A percentile compares a stretch with the other conserved stretches of the same genome.
phyloP scores from a whole-genome alignment of 371 early-diverging fungal genomes.

The Batrachochytrium dendrobatidis region DNA sequence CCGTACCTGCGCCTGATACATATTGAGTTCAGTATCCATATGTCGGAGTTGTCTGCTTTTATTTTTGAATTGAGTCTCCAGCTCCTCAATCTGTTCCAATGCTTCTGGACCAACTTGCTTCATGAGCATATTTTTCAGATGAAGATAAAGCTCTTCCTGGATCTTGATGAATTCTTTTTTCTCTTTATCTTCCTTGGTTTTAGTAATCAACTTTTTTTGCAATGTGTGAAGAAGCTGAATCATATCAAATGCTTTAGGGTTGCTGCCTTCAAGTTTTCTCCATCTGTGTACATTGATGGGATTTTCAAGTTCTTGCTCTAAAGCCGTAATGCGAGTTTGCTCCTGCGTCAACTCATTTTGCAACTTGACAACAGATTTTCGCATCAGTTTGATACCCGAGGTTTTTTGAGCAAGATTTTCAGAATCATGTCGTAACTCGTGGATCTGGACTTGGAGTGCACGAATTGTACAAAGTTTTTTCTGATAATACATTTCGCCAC shows the following conservation, averaged over 20 bases:
- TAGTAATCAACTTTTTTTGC: constrained; percentile 41
- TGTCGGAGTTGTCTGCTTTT: constrained; percentile 37
- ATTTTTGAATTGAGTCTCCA: constrained; percentile 37
- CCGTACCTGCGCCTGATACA: constrained; percentile 43
- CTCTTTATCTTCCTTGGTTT: constrained; percentile 36
- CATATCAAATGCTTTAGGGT: constrained; percentile 45
- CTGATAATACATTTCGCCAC: constrained; percentile 35
- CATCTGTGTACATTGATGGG: constrained; percentile 52
- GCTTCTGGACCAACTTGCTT: constrained; percentile 46
- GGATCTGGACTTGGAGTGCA: constrained; percentile 20
- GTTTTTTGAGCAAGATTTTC: constrained; percentile 18
- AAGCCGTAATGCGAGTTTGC: constrained; percentile 38
- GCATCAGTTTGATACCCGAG: constrained; percentile 14
- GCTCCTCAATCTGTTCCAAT: constrained; percentile 39
- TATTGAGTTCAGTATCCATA: constrained; percentile 43
- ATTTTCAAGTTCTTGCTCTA: constrained; percentile 47
- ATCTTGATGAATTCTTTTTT: constrained; percentile 36
- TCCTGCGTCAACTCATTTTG: constrained; percentile 35
- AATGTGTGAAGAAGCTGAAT: constrained; percentile 47
- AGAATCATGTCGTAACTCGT: constrained; percentile 8
- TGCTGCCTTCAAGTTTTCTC: constrained; percentile 44
- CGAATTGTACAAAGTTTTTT: constrained; percentile 27
- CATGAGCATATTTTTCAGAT: constrained; percentile 39
- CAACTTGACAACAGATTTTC: constrained; percentile 22
- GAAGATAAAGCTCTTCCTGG: constrained; percentile 43